Percentiles rank a stretch among this genome's conserved stretches.
phyloP scores from a whole-genome alignment of 306 rosid genomes.

The Rosa multiflora region DNA sequence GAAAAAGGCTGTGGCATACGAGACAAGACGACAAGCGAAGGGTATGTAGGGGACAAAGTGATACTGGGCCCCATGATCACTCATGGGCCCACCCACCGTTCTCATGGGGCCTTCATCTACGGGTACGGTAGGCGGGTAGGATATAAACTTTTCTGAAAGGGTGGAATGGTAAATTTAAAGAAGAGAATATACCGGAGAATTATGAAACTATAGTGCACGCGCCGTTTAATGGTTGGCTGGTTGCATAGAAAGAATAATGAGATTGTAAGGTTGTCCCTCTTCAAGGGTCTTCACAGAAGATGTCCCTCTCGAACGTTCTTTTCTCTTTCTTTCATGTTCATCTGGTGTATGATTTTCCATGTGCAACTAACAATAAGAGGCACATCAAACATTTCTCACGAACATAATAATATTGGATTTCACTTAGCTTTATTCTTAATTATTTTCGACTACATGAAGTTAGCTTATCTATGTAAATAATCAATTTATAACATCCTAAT shows the following conservation, averaged over 20 bases:
- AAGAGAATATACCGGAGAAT: neutral
- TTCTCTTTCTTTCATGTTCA: neutral
- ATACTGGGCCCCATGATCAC: conserved; percentile 34
- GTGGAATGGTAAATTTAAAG: conserved; percentile 1
- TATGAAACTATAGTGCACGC: neutral
- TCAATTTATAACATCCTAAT: too few relatives aligned
- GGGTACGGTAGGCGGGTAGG: too few relatives aligned
- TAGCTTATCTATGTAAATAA: neutral
- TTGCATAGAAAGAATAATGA: neutral
- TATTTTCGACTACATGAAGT: too few relatives aligned
- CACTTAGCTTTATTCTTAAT: too few relatives aligned
- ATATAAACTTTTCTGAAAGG: neutral
- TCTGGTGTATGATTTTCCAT: neutral
- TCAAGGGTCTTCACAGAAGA: neutral
- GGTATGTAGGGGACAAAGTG: conserved; percentile 47
- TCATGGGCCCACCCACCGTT: conserved; percentile 25
- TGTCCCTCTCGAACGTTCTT: neutral
- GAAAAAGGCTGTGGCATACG: neutral
- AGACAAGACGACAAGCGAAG: conserved; percentile 33
- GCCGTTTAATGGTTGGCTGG: neutral
- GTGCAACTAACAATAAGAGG: neutral
- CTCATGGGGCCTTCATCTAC: conserved; percentile 5
- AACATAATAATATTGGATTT: too few relatives aligned
- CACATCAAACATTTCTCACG: neutral
- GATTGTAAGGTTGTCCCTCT: neutral